phyloP scores from a whole-genome alignment of 331 rosid genomes.

The Quercus tomentella region DNA sequence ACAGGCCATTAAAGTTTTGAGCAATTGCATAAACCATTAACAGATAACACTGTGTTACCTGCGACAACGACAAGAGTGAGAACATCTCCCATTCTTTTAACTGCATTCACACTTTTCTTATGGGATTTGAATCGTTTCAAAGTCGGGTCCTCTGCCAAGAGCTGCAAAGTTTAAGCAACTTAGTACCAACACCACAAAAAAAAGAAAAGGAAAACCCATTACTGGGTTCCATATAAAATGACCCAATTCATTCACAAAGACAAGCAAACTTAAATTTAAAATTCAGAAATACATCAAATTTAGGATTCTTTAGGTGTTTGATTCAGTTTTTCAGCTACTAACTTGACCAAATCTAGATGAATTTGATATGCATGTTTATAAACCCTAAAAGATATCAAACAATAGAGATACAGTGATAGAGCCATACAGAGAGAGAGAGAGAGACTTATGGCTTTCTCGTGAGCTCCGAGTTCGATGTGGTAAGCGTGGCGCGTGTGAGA shows the following conservation, averaged over 20 bases:
- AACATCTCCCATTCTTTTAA: conserved; percentile 65
- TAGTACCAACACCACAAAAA: background rate
- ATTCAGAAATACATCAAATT: background rate
- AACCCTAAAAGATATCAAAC: background rate
- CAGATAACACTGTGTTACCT: conserved; percentile 32
- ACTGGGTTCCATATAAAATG: no score
- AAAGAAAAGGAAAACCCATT: background rate
- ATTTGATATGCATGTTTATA: background rate
- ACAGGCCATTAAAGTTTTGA: no score
- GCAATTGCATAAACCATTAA: background rate
- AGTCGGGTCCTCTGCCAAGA: conserved; percentile 68
- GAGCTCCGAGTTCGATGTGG: conserved; percentile 72
- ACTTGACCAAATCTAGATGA: background rate
- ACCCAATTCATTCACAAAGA: no score
- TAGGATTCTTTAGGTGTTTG: background rate
- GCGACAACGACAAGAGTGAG: conserved; percentile 74
- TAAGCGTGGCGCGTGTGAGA: conserved; percentile 40
- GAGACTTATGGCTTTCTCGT: conserved; percentile 84
- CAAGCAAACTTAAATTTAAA: background rate
- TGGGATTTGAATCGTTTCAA: conserved; percentile 79
- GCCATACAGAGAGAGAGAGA: background rate
- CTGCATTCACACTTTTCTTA: conserved; percentile 48
- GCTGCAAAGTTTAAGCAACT: conserved; percentile 38
- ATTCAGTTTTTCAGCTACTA: background rate
- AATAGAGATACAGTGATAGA: background rate